These are phyloP conservation scores for Dipodascopsis uninucleata DNA, from an alignment of 805 yeast genomes.

Conservation along the genomic window DNA sequence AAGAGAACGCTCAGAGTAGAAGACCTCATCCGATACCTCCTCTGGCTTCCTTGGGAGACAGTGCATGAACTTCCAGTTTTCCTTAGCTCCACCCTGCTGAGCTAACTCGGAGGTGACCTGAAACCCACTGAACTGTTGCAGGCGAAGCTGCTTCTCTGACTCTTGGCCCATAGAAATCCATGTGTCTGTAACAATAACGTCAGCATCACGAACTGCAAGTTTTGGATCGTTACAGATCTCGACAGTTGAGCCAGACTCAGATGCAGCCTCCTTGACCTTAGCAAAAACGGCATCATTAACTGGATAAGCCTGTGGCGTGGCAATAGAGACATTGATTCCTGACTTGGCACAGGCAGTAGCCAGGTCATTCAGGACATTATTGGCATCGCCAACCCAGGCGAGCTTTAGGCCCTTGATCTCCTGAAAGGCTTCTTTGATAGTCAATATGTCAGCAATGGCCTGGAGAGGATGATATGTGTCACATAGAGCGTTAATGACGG, in stretches of 20 bases:
- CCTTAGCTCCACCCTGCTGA: slow-evolving; percentile 51
- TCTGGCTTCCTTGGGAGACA: slow-evolving; percentile 94
- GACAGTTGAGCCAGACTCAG: slow-evolving; percentile 36
- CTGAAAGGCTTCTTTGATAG: slow-evolving; percentile 76
- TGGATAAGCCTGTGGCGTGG: slow-evolving; percentile 75
- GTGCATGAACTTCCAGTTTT: slow-evolving; percentile 90
- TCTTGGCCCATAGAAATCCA: slow-evolving; percentile 99
- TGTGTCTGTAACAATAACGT: slow-evolving; percentile 90
- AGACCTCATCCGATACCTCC: slow-evolving; percentile 91
- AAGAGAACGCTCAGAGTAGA: slow-evolving; percentile 74
- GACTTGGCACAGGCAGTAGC: slow-evolving; percentile 79
- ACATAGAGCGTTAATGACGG: slow-evolving; percentile 89
- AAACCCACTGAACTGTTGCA: slow-evolving; percentile 80
- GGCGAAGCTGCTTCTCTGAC: slow-evolving; percentile 61
- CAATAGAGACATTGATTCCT: slow-evolving; percentile 78
- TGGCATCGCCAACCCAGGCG: slow-evolving; percentile 96
- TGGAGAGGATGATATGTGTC: slow-evolving; percentile 93
- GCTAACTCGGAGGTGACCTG: slow-evolving; percentile 73
- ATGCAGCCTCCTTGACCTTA: slow-evolving; percentile 44
- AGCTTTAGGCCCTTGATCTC: slow-evolving; percentile 54
- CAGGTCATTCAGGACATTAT: slow-evolving; percentile 91
- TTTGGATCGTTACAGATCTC: slow-evolving; percentile 67
- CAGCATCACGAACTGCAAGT: slow-evolving; percentile 68
- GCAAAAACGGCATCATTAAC: slow-evolving; percentile 54
- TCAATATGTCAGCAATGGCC: slow-evolving; percentile 85